A percentile compares a stretch with the other conserved stretches of the same genome.
Conservation (phyloP, 1,284 basidiomycete genomes). For the Cryptococcus sp. region DNA sequence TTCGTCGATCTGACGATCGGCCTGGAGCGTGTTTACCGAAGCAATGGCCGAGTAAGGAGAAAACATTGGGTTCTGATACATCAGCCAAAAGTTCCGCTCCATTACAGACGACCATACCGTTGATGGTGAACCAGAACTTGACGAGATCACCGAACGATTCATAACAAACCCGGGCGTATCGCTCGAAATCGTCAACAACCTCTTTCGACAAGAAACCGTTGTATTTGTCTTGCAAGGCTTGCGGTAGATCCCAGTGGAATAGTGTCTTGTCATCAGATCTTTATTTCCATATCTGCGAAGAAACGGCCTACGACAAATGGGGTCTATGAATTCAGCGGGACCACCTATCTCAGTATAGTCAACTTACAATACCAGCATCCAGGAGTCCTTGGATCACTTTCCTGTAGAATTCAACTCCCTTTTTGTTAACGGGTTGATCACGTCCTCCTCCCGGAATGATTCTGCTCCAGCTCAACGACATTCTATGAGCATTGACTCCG, state of each 20-base stretch:
- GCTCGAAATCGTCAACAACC: constrained; percentile 60
- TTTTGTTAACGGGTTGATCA: constrained; percentile 63
- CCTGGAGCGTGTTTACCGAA: constrained; percentile 18
- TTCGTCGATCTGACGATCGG: background rate
- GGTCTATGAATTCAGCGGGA: constrained; percentile 53
- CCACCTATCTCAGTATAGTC: constrained; percentile 8
- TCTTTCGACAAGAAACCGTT: constrained; percentile 61
- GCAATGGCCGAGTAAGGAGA: constrained; percentile 58
- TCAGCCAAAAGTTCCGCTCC: background rate
- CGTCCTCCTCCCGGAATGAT: constrained; percentile 63
- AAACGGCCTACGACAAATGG: constrained; percentile 53
- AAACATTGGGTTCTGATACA: constrained; percentile 59
- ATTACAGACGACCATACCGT: too few relatives aligned
- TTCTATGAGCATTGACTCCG: constrained; percentile 59
- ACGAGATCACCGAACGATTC: constrained; percentile 68
- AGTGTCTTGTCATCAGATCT: background rate
- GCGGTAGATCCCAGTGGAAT: constrained; percentile 64
- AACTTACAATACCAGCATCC: constrained; percentile 1
- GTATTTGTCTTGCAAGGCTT: constrained; percentile 64
- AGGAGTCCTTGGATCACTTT: constrained; percentile 62
- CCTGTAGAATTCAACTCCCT: constrained; percentile 58
- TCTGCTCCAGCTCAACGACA: constrained; percentile 70
- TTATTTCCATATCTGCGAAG: too few relatives aligned
- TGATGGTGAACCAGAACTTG: constrained; percentile 62
- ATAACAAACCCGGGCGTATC: constrained; percentile 67